Base-by-base conservation (phyloP, 1,284 basidiomycete genomes). In the Ceratobasidium sp. region DNA sequence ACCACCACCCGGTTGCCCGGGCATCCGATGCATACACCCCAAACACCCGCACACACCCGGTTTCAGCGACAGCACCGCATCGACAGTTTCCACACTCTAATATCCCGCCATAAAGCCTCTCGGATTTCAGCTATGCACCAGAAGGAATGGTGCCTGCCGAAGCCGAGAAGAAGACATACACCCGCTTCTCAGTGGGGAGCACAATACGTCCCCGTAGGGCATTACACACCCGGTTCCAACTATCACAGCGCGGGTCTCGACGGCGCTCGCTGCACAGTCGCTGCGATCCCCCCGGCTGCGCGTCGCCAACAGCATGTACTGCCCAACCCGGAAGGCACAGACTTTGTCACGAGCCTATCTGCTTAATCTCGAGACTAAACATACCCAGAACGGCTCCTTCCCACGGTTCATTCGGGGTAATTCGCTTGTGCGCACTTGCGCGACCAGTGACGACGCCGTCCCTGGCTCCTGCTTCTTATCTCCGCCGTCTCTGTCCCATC, bases 71-170 rank as follows among this genome's bases (percentile, higher is more conserved):
- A 12, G 18, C 48, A 70, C 35, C 62, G 62, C 62, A 64, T 44
- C 62, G 23, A 66, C 20, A 44, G 46, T 67, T 52, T 69, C 30
- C 30, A 54, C 44, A 44, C 55, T 33, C 27, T 33, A 48, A 54
- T 44, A 44, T 57, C 27, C 41, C 30, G 70, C 70, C 41, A 73
- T 73, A 73, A 73, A 73, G 70, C 70, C 70, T 73, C 70, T 59
- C 33, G 70, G 70, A 73, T 73, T 70, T 73, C 70, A 73, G 54
- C 60, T 48, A 74, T 60, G 4, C 67, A 70, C 33, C 55, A 70
- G 71, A 74, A 74, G 71, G 71, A 74, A 74, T 74, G 71, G 71
- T 74, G 71, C 71, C 71, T 74, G 71, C 71, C 71, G 71, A 74
- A 74, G 55, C 71, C 57, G 69, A 62, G 62, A 73, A 73, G 70